These are phyloP conservation scores for Meyerozyma smithsonii DNA, from an alignment of 1,139 yeast genomes.

Conservation along the genomic window DNA sequence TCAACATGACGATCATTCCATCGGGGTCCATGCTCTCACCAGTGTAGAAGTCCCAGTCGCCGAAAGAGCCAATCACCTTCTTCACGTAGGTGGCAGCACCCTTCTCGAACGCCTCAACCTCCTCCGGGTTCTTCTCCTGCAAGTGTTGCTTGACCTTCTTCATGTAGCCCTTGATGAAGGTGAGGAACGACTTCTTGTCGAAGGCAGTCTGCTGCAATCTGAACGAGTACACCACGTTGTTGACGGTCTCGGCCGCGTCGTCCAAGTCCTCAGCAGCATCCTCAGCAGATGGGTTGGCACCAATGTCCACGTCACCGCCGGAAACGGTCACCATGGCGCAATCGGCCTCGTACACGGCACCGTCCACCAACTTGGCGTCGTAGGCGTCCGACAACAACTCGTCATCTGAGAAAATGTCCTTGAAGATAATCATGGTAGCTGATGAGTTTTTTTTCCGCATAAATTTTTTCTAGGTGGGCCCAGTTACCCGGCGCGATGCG, in stretches of 20 bases:
- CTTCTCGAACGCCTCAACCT: constrained; percentile 84
- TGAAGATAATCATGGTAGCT: constrained; percentile 38
- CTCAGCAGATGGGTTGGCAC: constrained; percentile 99
- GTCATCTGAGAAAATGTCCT: constrained; percentile 87
- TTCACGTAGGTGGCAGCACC: constrained; percentile 95
- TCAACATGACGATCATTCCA: constrained; percentile 94
- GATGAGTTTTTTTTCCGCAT: constrained; percentile 1
- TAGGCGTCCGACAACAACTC: constrained; percentile 97
- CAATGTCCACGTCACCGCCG: constrained; percentile 88
- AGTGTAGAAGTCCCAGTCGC: constrained; percentile 98
- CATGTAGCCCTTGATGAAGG: constrained; percentile 98
- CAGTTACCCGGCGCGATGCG: constrained; percentile 3
- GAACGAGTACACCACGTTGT: constrained; percentile 98
- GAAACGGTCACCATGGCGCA: constrained; percentile 85
- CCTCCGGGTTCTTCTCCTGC: constrained; percentile 84
- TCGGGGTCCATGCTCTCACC: constrained; percentile 99
- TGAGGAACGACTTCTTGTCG: constrained; percentile 95
- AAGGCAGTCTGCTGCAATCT: constrained; percentile 92
- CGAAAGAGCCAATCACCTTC: constrained; percentile 91
- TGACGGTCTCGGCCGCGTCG: constrained; percentile 82
- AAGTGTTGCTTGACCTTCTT: constrained; percentile 86
- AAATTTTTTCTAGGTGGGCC: background rate
- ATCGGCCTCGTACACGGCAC: constrained; percentile 94
- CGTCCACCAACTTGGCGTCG: constrained; percentile 81
- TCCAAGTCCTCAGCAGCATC: constrained; percentile 77